Evolutionary conservation across 2,329 filamentous ascomycete species (phyloP), one percentile per base, ranked within the genome.

Genomic region (Penicillium fuscoglaucum): DNA sequence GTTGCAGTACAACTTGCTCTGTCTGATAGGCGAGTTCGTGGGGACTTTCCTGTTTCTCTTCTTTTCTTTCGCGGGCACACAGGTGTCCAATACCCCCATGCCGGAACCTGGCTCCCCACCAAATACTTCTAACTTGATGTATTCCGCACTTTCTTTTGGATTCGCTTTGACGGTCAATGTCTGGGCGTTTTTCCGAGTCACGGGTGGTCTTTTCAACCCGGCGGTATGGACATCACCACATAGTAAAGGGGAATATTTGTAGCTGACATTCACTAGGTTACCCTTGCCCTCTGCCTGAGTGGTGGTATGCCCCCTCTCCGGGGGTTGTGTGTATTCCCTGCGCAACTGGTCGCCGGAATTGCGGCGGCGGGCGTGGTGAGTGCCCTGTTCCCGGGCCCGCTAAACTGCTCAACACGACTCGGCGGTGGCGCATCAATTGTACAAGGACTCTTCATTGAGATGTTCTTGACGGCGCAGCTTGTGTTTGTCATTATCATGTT

Each of bases 401-500:
- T 87, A 19, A 76, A 78, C 6, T 85, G 87, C 6, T 75, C 75
- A 49, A 89, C 86, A n/a, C 76, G 77, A 5, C 78, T 89, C 3
- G 78, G 79, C 1, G 76, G 77, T 12, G 81, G 80, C 13, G 78
- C 82, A 4, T 83, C 76, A 58, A 76, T 80, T 10, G 77, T 77
- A 0, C 85, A 85, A 59, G 87, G 87, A 7, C 75, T 89, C 41
- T 88, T 89, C 68, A 82, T 89, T 48, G 87, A 89, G 72, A 82
- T 87, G 76, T 86, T 89, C 66, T 77, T 88, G 39, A 89, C 87
- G 0, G 77, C 84, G 0, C 80, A 87, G 68, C 78, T 90, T 10
- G 82, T 88, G 8, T 78, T 89, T 53, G 83, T 86, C 3, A 84
- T 89, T 31, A 84, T 87, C 71, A 88, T 90, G 83, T 79, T 90